phyloP scores from a whole-genome alignment of 805 yeast genomes.

The Dipodascopsis uninucleata region DNA sequence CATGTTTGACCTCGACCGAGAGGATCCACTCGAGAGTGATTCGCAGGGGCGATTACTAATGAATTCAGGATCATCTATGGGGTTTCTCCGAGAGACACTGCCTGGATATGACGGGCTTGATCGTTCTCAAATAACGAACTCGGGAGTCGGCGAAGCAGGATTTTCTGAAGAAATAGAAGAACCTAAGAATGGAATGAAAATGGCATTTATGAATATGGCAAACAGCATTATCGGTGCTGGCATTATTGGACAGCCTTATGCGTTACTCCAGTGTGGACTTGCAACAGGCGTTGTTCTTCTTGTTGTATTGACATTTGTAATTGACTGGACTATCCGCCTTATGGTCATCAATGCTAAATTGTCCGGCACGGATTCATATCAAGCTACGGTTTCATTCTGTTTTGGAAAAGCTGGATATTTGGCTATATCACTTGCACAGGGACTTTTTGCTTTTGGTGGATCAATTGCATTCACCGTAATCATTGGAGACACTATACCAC shows the following conservation, averaged over 20 bases:
- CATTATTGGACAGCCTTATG: constrained; percentile 89
- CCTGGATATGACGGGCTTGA: too few species aligned
- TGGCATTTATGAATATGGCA: constrained; percentile 98
- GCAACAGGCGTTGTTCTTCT: constrained; percentile 66
- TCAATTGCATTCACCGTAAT: constrained; percentile 90
- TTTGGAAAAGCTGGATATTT: constrained; percentile 72
- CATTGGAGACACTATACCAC: constrained; percentile 93
- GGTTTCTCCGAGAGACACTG: too few species aligned
- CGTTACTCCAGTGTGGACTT: constrained; percentile 75
- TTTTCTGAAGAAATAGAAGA: constrained; percentile 31
- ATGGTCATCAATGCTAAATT: constrained; percentile 79
- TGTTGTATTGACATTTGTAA: constrained; percentile 57
- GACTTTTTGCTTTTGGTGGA: constrained; percentile 91
- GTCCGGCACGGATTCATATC: constrained; percentile 73
- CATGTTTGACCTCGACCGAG: too few species aligned
- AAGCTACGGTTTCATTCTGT: constrained; percentile 75
- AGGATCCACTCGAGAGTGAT: too few species aligned
- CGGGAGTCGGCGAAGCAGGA: background rate
- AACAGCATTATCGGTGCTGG: constrained; percentile 95
- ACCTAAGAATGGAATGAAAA: constrained; percentile 56
- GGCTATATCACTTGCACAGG: constrained; percentile 68
- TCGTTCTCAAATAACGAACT: too few species aligned
- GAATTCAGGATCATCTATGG: too few species aligned
- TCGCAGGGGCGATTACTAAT: too few species aligned
- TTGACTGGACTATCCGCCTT: constrained; percentile 80